Evolutionary conservation across 257 asterid genomes (phyloP).

Genomic region (Apocynum venetum): DNA sequence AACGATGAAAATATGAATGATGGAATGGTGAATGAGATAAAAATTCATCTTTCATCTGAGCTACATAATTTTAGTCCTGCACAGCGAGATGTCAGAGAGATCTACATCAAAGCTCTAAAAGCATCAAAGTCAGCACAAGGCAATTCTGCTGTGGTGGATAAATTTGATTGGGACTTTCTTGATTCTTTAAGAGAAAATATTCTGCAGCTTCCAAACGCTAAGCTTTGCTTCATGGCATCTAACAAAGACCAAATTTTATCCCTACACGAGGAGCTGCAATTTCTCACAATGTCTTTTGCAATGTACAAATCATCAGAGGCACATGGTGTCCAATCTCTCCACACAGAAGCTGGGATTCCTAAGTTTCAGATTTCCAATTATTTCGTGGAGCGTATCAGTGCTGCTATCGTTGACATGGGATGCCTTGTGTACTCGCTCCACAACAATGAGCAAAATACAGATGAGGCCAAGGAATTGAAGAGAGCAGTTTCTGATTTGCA

Average conservation of each 20-base stretch:
- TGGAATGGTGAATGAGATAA: neutral
- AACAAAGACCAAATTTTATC: too few species aligned
- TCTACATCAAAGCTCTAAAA: too few species aligned
- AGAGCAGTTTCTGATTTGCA: too few species aligned
- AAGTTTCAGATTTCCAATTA: neutral
- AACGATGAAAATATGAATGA: neutral
- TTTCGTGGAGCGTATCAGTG: neutral
- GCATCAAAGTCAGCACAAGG: neutral
- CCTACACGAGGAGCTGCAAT: neutral
- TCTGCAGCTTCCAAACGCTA: neutral
- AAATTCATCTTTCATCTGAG: neutral
- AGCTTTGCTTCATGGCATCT: neutral
- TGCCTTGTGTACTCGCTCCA: too few species aligned
- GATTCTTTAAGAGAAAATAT: conserved; percentile 6
- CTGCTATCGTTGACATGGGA: too few species aligned
- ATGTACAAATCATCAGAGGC: neutral
- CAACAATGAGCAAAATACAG: too few species aligned
- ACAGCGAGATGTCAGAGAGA: neutral
- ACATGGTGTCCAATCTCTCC: too few species aligned
- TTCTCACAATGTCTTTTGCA: neutral
- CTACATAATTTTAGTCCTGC: neutral
- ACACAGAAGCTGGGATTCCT: neutral
- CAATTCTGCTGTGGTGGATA: neutral
- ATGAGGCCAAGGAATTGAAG: too few species aligned
- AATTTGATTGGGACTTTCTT: neutral